phyloP scores from a whole-genome alignment of 352 stramenopile genomes.

The Phytophthora cryptogea region DNA sequence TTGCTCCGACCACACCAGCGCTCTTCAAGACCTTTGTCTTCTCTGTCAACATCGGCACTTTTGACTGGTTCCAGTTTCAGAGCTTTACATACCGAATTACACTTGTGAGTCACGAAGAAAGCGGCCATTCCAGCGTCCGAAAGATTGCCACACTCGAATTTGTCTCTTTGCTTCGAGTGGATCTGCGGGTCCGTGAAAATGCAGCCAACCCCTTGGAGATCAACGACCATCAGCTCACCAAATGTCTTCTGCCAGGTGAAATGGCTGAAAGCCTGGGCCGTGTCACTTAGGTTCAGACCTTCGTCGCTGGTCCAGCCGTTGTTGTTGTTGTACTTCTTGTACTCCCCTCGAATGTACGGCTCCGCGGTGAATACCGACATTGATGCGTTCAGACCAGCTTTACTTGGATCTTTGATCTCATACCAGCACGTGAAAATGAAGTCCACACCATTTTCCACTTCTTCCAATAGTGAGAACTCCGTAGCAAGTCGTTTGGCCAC shows the following conservation, averaged over 20 bases:
- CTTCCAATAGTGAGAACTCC: slow-evolving; percentile 34
- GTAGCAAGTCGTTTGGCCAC: slow-evolving; percentile 42
- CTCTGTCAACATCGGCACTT: too few species aligned
- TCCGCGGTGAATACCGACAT: slow-evolving; percentile 45
- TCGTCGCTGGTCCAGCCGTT: slow-evolving; percentile 35
- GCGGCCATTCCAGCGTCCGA: slow-evolving; percentile 30
- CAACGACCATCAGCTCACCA: slow-evolving; percentile 44
- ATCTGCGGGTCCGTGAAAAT: slow-evolving; percentile 58
- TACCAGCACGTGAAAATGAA: slow-evolving; percentile 55
- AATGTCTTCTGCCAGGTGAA: slow-evolving; percentile 46
- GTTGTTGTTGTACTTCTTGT: slow-evolving; percentile 61
- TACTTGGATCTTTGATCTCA: slow-evolving; percentile 32
- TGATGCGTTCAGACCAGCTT: slow-evolving; percentile 7
- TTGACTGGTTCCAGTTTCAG: slow-evolving; percentile 28
- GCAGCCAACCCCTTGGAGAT: slow-evolving; percentile 43
- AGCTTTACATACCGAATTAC: slow-evolving; percentile 36
- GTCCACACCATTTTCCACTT: slow-evolving; percentile 36
- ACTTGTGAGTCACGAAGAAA: slow-evolving; percentile 47
- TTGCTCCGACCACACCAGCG: too few species aligned
- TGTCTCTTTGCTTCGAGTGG: slow-evolving; percentile 28
- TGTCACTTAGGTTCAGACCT: slow-evolving; percentile 14
- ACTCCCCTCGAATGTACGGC: slow-evolving; percentile 40
- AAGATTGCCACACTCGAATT: slow-evolving; percentile 37
- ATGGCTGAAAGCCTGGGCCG: slow-evolving; percentile 48
- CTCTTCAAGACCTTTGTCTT: too few species aligned